phyloP scores from a whole-genome alignment of 306 rosid species.

The Vigna nakashimae region DNA sequence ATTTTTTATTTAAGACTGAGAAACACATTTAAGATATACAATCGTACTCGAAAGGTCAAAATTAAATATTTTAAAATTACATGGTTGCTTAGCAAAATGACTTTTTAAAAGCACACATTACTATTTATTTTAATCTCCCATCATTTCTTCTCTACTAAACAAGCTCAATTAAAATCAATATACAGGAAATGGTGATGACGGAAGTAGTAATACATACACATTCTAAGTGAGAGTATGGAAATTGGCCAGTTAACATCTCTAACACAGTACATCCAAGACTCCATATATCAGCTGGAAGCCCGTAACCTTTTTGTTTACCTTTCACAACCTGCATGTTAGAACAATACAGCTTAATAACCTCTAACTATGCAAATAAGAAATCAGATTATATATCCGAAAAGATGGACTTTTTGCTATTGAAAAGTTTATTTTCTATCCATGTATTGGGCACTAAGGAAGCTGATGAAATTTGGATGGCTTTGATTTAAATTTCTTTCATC shows the following conservation, averaged over 20 bases:
- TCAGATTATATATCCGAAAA: constrained; percentile 16
- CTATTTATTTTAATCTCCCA: neutral
- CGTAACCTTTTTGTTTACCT: constrained; percentile 73
- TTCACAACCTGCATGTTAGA: constrained; percentile 83
- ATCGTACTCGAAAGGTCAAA: neutral
- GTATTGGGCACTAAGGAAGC: neutral
- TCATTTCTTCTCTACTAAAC: too few species aligned
- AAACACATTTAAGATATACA: neutral
- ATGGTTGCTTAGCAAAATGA: neutral
- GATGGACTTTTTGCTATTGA: neutral
- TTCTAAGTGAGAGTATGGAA: constrained; percentile 77
- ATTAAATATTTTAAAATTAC: neutral
- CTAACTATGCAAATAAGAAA: constrained; percentile 7
- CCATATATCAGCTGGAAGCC: constrained; percentile 97
- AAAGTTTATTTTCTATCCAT: neutral
- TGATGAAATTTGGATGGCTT: neutral
- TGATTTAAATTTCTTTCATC: too few species aligned
- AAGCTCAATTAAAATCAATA: too few species aligned
- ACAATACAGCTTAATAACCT: constrained; percentile 35
- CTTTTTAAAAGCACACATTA: neutral
- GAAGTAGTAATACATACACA: constrained; percentile 55
- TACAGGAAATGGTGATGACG: constrained; percentile 9
- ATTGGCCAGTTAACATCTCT: constrained; percentile 81
- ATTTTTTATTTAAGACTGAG: neutral
- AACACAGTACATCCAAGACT: constrained; percentile 97